Conservation (phyloP, 345 rosid species). For the Eucalyptus polybractea region DNA sequence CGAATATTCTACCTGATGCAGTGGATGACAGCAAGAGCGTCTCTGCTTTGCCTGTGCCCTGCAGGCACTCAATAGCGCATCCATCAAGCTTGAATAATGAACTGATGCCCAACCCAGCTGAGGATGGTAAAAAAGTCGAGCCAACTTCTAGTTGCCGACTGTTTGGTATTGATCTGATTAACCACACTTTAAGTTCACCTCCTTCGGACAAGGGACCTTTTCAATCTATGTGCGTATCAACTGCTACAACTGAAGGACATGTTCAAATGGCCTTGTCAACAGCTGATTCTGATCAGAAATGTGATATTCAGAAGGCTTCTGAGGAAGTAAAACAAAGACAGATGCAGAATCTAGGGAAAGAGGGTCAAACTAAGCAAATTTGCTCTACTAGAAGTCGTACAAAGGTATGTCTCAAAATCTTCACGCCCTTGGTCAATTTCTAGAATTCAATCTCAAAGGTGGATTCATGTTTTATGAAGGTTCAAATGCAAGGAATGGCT, state of each 20-base stretch:
- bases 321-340: conserved; percentile 48
- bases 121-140: conserved; percentile 41
- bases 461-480: conserved; percentile 16
- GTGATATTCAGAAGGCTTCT: conserved; percentile 28
- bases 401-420: conserved; percentile 20
- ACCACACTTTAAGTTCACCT: conserved; percentile 9
- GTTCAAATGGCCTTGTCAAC: conserved; percentile 2
- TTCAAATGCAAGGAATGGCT: conserved; percentile 83
- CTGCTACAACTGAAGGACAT: conserved; percentile 17
- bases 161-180: conserved; percentile 70
- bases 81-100: conserved; percentile 25
- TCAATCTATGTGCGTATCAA: conserved; percentile 12
- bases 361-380: conserved; percentile 49
- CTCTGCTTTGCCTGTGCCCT: conserved; percentile 24
- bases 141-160: conserved; percentile 33
- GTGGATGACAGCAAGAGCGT: conserved; percentile 40
- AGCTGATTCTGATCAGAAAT: conserved; percentile 39
- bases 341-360: conserved; percentile 35
- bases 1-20: conserved; percentile 27
- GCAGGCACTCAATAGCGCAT: conserved; percentile 23
- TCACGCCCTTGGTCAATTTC: too few relatives aligned
- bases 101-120: conserved; percentile 13
- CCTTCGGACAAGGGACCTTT: conserved; percentile 19
- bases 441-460: background rate
- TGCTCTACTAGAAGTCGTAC: conserved; percentile 62